Conservation (phyloP, 305 asterid species). For the Solanum hybrid region DNA sequence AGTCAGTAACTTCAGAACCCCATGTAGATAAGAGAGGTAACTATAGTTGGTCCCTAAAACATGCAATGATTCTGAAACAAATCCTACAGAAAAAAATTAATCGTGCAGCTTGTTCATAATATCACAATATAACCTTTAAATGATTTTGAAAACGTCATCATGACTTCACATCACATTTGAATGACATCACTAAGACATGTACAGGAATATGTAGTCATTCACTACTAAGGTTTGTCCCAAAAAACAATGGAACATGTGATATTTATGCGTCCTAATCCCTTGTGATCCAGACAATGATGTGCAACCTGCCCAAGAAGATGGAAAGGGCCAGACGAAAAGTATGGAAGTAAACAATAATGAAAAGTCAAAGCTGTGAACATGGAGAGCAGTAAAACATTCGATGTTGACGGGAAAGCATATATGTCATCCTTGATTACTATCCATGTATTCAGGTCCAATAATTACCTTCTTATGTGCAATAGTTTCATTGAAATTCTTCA, state of each 20-base stretch:
- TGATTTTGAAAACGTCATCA: not conserved
- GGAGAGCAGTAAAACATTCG: not conserved
- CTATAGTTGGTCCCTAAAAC: not conserved
- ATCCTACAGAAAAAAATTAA: not conserved
- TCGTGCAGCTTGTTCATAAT: not conserved
- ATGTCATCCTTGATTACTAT: conserved; percentile 15
- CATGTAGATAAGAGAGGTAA: not conserved
- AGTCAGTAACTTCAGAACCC: not conserved
- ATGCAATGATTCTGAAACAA: not conserved
- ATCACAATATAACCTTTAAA: not conserved
- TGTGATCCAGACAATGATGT: not conserved
- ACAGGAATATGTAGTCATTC: not conserved
- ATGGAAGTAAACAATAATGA: not conserved
- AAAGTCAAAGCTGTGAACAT: not conserved
- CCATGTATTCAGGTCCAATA: conserved; percentile 24
- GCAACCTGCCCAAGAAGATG: not conserved
- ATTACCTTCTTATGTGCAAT: conserved; percentile 40
- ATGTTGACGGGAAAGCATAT: conserved; percentile 17
- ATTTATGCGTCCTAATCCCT: not conserved
- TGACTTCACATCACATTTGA: not conserved
- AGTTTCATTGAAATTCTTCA: conserved; percentile 37
- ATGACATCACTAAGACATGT: not conserved
- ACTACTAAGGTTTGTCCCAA: not conserved
- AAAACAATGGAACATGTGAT: not conserved
- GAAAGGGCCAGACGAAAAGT: not conserved